Base-by-base conservation (phyloP, 2,329 filamentous ascomycete genomes). In the Didymellaceae sp. region DNA sequence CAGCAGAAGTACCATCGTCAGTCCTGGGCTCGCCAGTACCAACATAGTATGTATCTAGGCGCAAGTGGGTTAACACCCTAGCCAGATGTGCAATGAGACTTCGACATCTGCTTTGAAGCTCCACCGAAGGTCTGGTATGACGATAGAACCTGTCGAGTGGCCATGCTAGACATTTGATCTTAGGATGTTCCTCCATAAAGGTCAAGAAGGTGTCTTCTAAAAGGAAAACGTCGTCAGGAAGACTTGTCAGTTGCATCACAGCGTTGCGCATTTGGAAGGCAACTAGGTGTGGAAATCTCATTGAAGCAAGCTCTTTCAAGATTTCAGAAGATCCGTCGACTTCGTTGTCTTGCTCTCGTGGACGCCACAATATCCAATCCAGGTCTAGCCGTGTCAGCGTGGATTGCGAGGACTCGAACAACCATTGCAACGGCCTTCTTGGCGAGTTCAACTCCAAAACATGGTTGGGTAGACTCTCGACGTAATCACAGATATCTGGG, bases 181-280 rank as follows among this genome's bases (percentile, higher is more conserved):
- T 75, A 0, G 65, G 59, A 45, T 80, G 77, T 9, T 68, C 67
- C 54, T 79, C 77, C 55, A 80, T 62, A 42, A 79, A 79, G 0
- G 61, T 61, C 2, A 79, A 57, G 40, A 75, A 74, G 1, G 55
- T 60, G n/a, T 65, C 59, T 42, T 74, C 70, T 6, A 73, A 58
- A 0, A 78, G 68, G 35, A 69, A 77, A 1, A 77, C 42, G 0
- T 66, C 68, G 7, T 46, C 31, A 4, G 73, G 75, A 6, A 78
- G 51, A n/a, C 45, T 54, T 1, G 73, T 75, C 9, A 73, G 62
- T 0, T 59, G 40, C 9, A 73, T 63, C 1, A 77, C 73, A 16
- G 75, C 73, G 55, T 79, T 79, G 11, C 77, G 71, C 22, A 78
- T 54, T 44, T 80, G 77, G 21, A 80, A 76, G n/a, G 75, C 68